A percentile compares a stretch with the other conserved stretches of the same genome.
phyloP scores from a whole-genome alignment of 2,329 filamentous ascomycete genomes.

The Purpureocillium takamizusanense region DNA sequence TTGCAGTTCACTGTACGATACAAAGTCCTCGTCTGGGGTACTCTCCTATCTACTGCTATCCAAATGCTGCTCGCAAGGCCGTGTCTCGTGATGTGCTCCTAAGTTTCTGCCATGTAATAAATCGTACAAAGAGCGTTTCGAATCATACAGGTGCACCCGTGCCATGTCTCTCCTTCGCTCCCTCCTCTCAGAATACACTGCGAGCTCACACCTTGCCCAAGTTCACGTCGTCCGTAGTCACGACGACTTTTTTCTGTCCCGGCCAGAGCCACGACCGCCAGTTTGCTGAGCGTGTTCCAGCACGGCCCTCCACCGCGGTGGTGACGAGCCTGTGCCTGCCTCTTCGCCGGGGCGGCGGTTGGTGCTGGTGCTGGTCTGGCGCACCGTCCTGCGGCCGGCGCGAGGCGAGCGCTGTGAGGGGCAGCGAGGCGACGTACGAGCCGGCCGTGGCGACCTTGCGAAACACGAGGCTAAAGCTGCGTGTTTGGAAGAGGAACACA shows the following conservation, averaged over 20 bases:
- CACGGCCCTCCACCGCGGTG: not conserved
- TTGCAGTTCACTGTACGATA: too few species aligned
- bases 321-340: constrained; percentile 10
- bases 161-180: too few species aligned
- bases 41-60: too few species aligned
- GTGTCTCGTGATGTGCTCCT: too few species aligned
- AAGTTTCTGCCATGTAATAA: too few species aligned
- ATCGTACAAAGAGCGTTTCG: too few species aligned
- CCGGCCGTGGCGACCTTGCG: constrained; percentile 6
- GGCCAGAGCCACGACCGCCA: constrained; percentile 3
- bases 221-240: constrained; percentile 1
- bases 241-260: not conserved
- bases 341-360: constrained; percentile 1
- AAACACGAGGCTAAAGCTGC: constrained; percentile 21
- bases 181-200: too few species aligned
- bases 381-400: not conserved
- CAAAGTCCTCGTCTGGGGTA: too few species aligned
- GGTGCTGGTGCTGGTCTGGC: too few species aligned
- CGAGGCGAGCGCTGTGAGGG: not conserved
- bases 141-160: too few species aligned
- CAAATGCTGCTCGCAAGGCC: too few species aligned
- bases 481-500: constrained; percentile 35
- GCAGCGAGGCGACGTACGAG: not conserved
- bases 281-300: not conserved
- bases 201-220: constrained; percentile 3